Evolutionary conservation across 129 eudicot genomes (phyloP).

Genomic region (Chrysanthemum seticuspe): DNA sequence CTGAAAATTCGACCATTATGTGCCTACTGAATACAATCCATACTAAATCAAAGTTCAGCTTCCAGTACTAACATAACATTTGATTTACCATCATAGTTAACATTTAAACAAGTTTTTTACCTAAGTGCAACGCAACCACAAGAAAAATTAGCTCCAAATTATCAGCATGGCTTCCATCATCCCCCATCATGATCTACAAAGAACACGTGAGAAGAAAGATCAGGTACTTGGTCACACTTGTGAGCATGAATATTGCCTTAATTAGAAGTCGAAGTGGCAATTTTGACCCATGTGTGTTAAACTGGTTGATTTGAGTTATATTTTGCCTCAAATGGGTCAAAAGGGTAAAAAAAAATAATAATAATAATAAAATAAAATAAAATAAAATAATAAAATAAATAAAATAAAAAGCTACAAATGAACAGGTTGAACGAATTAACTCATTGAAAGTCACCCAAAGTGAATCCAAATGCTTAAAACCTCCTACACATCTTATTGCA

Average conservation of each 20-base stretch:
- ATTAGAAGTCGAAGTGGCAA: neutral
- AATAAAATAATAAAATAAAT: no score
- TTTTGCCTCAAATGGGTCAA: neutral
- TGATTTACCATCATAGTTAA: slow-evolving; percentile 15
- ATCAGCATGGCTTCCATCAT: slow-evolving; percentile 12
- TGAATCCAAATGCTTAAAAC: neutral
- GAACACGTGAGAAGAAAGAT: slow-evolving; percentile 6
- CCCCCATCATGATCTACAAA: slow-evolving; percentile 26
- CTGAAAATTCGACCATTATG: slow-evolving; percentile 3
- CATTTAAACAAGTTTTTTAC: slow-evolving; percentile 7
- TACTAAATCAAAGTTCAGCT: neutral
- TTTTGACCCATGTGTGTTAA: neutral
- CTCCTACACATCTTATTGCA: neutral
- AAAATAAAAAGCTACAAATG: neutral
- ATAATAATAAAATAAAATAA: no score
- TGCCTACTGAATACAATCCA: slow-evolving; percentile 20
- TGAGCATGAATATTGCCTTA: neutral
- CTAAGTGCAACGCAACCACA: neutral
- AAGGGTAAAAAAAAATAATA: neutral
- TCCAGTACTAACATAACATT: slow-evolving; percentile 15
- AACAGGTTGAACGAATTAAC: slow-evolving; percentile 2
- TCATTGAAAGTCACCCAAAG: neutral
- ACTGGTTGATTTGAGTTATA: neutral
- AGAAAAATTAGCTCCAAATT: neutral
- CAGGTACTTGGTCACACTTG: slow-evolving; percentile 10